Conservation (phyloP, 768 basidiomycete genomes). For the Suillus spraguei region DNA sequence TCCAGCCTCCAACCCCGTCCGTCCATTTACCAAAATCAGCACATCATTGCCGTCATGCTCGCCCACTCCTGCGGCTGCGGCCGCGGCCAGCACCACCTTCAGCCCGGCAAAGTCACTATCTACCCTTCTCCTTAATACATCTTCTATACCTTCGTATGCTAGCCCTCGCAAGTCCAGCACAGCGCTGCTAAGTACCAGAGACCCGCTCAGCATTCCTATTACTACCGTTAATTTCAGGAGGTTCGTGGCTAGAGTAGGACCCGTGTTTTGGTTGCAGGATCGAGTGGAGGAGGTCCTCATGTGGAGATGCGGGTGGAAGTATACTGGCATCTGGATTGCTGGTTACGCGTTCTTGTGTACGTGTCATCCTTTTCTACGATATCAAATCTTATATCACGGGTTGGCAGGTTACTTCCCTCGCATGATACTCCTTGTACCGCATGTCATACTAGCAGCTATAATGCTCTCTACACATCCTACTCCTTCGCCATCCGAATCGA, state of each 20-base stretch:
- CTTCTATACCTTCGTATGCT: conserved; percentile 18
- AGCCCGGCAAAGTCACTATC: conserved; percentile 37
- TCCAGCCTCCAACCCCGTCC: conserved; percentile 19
- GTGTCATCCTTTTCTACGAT: background rate
- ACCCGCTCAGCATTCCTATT: conserved; percentile 76
- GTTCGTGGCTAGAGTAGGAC: conserved; percentile 75
- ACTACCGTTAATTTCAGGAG: conserved; percentile 81
- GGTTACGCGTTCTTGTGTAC: conserved; percentile 76
- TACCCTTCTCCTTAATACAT: conserved; percentile 28
- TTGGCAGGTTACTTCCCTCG: conserved; percentile 74
- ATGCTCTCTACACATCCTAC: conserved; percentile 67
- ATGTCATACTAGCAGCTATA: conserved; percentile 58
- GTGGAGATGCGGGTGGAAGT: conserved; percentile 78
- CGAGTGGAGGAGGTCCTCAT: conserved; percentile 81
- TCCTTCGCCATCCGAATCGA: conserved; percentile 19
- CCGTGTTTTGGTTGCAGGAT: conserved; percentile 90
- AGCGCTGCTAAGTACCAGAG: conserved; percentile 56
- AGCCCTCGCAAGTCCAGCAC: conserved; percentile 26
- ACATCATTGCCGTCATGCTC: conserved; percentile 43
- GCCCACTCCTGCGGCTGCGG: conserved; percentile 18
- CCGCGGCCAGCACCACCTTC: conserved; percentile 25
- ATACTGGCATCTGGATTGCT: conserved; percentile 75
- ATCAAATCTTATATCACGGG: background rate
- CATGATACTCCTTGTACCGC: conserved; percentile 70
- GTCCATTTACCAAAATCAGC: conserved; percentile 42